Percentiles rank a stretch among this genome's conserved stretches.
These are phyloP conservation scores for Paraurostyla sp. DNA, from an alignment of 73 alveolate species.

Conservation along the genomic window DNA sequence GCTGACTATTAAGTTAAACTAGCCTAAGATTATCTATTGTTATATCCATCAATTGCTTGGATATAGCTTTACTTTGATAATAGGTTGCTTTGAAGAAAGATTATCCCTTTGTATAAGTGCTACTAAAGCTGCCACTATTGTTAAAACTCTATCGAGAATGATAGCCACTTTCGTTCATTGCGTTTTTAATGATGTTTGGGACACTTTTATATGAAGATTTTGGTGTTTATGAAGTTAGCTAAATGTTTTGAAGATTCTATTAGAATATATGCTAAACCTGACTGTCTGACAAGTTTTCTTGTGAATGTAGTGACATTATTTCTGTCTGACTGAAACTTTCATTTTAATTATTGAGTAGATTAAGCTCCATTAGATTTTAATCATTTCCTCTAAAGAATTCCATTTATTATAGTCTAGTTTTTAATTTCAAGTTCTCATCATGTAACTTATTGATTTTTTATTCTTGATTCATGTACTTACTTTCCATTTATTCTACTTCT, in stretches of 20 bases:
- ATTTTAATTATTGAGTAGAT: neutral
- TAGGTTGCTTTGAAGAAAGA: slow-evolving; percentile 11
- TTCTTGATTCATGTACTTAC: neutral
- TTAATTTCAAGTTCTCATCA: slow-evolving; percentile 13
- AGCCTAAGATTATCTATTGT: neutral
- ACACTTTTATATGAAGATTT: slow-evolving; percentile 16
- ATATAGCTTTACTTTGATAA: neutral
- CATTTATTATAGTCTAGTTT: slow-evolving; percentile 23
- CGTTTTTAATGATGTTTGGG: neutral
- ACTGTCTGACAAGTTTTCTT: neutral
- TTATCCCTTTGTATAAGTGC: slow-evolving; percentile 23
- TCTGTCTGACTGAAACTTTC: slow-evolving; percentile 37
- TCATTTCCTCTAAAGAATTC: neutral
- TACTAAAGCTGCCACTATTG: slow-evolving; percentile 4
- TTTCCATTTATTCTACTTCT: slow-evolving; percentile 6
- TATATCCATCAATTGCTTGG: neutral
- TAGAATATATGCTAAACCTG: neutral
- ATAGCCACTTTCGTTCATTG: neutral
- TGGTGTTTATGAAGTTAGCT: neutral
- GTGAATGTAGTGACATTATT: slow-evolving; percentile 23
- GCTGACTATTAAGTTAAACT: neutral
- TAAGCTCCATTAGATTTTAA: neutral
- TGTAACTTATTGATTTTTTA: neutral
- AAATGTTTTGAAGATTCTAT: neutral
- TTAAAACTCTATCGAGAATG: neutral